Evolutionary conservation across 2,329 filamentous ascomycete genomes (phyloP), one percentile per base, ranked within the genome.

Genomic region (Canariomyces notabilis): DNA sequence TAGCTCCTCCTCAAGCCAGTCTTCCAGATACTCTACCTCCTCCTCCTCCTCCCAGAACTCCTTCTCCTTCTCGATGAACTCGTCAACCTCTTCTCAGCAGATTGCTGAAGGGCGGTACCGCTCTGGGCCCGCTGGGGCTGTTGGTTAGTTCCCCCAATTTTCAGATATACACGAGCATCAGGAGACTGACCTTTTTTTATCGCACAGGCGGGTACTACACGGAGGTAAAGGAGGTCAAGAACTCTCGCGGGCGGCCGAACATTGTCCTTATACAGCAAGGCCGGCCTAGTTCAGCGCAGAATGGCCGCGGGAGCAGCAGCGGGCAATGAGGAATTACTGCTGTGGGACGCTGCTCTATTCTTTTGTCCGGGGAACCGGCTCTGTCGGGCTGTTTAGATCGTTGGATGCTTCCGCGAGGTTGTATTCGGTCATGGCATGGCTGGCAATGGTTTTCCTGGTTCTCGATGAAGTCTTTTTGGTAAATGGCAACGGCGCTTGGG

Each of bases 261-360:
- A 34, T 34, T 5, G 36, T 49, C n/a, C 23, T 58, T 11, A 39
- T 58, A 37, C 39, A 57, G 11, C 52, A 57, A 21, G 20, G 44
- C 31, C 37, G 38, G 4, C 9, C 42, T n/a, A 56, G 49, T 26
- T 33, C 51, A 1, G 42, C 42, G 42, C 38, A 19, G 9, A 41
- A 51, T 19, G 53, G 54, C 38, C 21, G 42, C 33, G n/a, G 22
- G 42, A 50, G 41, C 42, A 44, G 31, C 7, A 19, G n/a, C 21
- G 15, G 35, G 20, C 26, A n/a, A 32, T 20, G n/a, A 11, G 5
- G 12, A 5, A 14, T 19, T 7, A 11, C 2, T n/a, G 3, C 15
- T 12, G 3, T 22, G 12, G 18, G 15, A 4, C 22, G 22, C n/a
- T 37, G 12, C n/a, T 29, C n/a, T 11, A 18, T 33, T 33, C 18